Evolutionary conservation across 768 basidiomycete genomes (phyloP).

Genomic region (Pleurotus eryngii): DNA sequence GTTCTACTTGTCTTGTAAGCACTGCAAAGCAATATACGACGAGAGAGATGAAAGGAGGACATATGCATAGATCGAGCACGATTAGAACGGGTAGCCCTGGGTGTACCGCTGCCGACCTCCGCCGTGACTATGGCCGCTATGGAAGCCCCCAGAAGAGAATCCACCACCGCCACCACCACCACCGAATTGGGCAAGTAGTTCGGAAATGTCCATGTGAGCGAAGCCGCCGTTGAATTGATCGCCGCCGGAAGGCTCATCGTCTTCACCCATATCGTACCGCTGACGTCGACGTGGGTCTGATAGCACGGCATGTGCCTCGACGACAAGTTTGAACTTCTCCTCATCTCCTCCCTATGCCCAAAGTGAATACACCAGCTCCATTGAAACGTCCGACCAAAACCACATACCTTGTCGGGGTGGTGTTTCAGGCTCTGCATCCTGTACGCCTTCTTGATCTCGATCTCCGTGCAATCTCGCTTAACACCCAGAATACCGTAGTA

Average conservation of each 20-base stretch:
- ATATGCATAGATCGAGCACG: neutral
- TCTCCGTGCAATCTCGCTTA: conserved; percentile 55
- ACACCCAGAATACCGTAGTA: conserved; percentile 79
- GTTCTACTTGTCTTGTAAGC: too few species aligned
- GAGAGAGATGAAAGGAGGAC: too few species aligned
- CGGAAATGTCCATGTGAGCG: conserved; percentile 52
- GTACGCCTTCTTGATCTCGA: conserved; percentile 90
- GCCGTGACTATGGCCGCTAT: conserved; percentile 13
- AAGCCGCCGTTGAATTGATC: conserved; percentile 41
- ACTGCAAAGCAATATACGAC: too few species aligned
- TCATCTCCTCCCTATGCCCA: conserved; percentile 79
- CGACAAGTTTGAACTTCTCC: conserved; percentile 91
- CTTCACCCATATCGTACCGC: conserved; percentile 80
- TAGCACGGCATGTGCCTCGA: conserved; percentile 78
- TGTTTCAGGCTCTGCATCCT: conserved; percentile 81
- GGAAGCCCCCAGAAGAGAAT: conserved; percentile 22
- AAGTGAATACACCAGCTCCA: neutral
- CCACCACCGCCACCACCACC: conserved; percentile 34
- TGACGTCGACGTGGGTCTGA: conserved; percentile 71
- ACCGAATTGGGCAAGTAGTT: conserved; percentile 64
- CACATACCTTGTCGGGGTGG: conserved; percentile 75
- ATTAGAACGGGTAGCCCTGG: conserved; percentile 30
- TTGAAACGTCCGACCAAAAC: too few species aligned
- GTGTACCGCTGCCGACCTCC: conserved; percentile 22
- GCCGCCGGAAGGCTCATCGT: conserved; percentile 57